These are phyloP conservation scores for Lyophyllum semitale DNA, from an alignment of 768 basidiomycete genomes.

Conservation along the genomic window DNA sequence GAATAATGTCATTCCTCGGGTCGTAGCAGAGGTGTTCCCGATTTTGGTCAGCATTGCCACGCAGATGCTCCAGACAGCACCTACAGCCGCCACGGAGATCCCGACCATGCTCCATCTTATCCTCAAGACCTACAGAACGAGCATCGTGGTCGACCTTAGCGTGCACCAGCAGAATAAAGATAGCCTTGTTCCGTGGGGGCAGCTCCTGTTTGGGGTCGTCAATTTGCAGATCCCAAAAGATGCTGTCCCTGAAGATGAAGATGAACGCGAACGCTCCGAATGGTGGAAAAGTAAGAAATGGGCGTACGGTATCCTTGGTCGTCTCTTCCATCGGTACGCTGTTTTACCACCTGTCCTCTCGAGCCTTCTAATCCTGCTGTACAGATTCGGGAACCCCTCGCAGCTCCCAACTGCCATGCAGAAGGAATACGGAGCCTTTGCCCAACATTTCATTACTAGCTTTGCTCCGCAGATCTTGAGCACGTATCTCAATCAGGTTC, in stretches of 20 bases:
- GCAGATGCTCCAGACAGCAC: slow-evolving; percentile 65
- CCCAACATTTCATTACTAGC: slow-evolving; percentile 71
- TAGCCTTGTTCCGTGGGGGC: slow-evolving; percentile 86
- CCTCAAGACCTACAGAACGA: slow-evolving; percentile 84
- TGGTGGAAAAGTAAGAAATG: slow-evolving; percentile 97
- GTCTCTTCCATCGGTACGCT: slow-evolving; percentile 71
- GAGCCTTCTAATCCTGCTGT: background rate
- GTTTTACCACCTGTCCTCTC: background rate
- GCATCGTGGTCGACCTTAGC: slow-evolving; percentile 74
- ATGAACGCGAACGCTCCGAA: slow-evolving; percentile 74
- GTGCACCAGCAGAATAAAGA: slow-evolving; percentile 73
- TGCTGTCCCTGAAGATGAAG: slow-evolving; percentile 68
- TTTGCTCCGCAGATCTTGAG: slow-evolving; percentile 90
- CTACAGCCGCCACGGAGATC: slow-evolving; percentile 67
- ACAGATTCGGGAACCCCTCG: slow-evolving; percentile 82
- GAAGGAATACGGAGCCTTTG: slow-evolving; percentile 68
- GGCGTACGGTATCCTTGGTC: slow-evolving; percentile 81
- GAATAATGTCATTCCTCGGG: slow-evolving; percentile 54
- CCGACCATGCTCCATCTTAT: slow-evolving; percentile 86
- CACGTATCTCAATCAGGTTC: slow-evolving; percentile 71
- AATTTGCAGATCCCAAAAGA: slow-evolving; percentile 67
- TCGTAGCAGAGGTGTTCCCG: slow-evolving; percentile 71
- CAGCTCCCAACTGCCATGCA: slow-evolving; percentile 78
- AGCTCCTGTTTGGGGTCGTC: slow-evolving; percentile 79
- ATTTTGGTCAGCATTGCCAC: slow-evolving; percentile 74